Evolutionary conservation across 768 basidiomycete species (phyloP).

Genomic region (Suillus alpinus): DNA sequence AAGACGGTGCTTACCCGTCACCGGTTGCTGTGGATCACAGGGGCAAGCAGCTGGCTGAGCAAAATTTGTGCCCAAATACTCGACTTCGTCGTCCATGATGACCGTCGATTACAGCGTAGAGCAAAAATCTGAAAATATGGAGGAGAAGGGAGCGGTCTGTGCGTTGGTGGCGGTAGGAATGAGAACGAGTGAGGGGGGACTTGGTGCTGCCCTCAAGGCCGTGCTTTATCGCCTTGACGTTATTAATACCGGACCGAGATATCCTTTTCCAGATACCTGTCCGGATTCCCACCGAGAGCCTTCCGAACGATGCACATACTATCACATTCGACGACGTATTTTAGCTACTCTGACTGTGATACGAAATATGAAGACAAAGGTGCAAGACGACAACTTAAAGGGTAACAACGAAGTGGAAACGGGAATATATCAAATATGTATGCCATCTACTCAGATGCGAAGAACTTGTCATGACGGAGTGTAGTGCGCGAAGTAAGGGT

Average conservation of each 20-base stretch:
- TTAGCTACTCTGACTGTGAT: conserved; percentile 14
- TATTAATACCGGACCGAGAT: conserved; percentile 16
- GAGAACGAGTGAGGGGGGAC: conserved; percentile 18
- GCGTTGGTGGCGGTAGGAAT: conserved; percentile 13
- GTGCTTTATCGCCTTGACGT: conserved; percentile 29
- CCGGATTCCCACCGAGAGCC: not conserved
- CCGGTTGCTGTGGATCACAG: conserved; percentile 26
- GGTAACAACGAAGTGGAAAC: not conserved
- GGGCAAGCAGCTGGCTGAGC: conserved; percentile 25
- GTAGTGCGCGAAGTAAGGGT: conserved; percentile 55
- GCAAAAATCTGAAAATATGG: conserved; percentile 3
- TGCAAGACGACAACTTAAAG: conserved; percentile 2
- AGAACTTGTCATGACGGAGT: conserved; percentile 21
- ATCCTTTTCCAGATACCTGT: conserved; percentile 18
- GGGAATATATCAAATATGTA: conserved; percentile 1
- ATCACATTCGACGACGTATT: conserved; percentile 17
- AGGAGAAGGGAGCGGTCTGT: not conserved
- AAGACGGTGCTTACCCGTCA: conserved; percentile 42
- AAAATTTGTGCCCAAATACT: conserved; percentile 50
- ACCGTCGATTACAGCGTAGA: conserved; percentile 2
- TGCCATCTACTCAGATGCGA: conserved; percentile 1
- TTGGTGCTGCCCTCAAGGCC: conserved; percentile 31
- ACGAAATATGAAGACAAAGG: not conserved
- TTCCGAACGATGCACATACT: conserved; percentile 16
- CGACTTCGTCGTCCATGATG: conserved; percentile 57